Base-by-base conservation (phyloP, 805 yeast genomes). In the Hanseniaspora hatyaiensis region DNA sequence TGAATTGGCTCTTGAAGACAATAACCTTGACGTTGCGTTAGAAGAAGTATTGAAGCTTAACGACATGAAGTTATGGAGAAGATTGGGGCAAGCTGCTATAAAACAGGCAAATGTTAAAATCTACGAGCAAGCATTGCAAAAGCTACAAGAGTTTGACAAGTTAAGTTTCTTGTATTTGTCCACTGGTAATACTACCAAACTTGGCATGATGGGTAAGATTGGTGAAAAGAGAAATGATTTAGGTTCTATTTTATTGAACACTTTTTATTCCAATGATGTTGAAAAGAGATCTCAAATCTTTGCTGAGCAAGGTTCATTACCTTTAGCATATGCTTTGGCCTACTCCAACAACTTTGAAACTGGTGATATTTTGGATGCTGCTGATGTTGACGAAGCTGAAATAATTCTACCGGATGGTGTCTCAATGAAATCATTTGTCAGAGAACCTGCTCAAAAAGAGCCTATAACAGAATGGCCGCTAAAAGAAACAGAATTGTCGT, bases 251-350 rank as follows among this genome's bases (percentile, higher is more conserved):
- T 73, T 92, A 58, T 92, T 85, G 59, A 88, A 87, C 57, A 77
- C 92, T 20, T 65, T 88, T 50, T 89, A 80, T 65, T 72, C 77
- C 59, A 79, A 82, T 59, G 81, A 85, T 49, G 72, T 79, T 34
- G 80, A 80, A 57, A 77, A 80, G 60, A 78, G 96, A 61, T 75
- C 88, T 33, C 71, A 75, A 55, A 75, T 82, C 12, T 79, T 83
- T 55, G 74, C 81, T 43, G 77, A 81, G 55, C 78, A 82, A 43
- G 96, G 96, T 33, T 72, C 88, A 65, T 67, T 74, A 43, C 87
- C 97, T 6, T 73, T 94, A 57, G 98, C 97, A 2, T 94, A 88
- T 62, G 83, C 96, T 11, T 74, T 87, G 52, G 96, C 98, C 19
- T 84, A 82, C 62, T 70, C 92, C 24, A 83, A 80, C 55, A 96